These are phyloP conservation scores for Platismatia glauca DNA, from an alignment of 495 filamentous ascomycete genomes.

Conservation along the genomic window DNA sequence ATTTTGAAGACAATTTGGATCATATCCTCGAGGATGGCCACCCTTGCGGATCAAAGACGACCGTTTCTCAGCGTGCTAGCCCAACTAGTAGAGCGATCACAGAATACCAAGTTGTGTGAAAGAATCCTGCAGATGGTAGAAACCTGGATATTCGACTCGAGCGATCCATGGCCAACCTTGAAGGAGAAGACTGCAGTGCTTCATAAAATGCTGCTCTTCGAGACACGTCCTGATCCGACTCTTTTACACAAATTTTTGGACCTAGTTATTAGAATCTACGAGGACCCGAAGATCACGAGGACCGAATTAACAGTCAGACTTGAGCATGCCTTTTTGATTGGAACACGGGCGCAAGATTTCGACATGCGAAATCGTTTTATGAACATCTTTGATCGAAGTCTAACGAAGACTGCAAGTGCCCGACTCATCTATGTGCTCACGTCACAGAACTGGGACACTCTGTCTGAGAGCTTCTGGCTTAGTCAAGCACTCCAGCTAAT, in stretches of 20 bases:
- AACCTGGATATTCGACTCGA: conserved; percentile 86
- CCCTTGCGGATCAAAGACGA: conserved; percentile 81
- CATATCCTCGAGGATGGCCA: conserved; percentile 82
- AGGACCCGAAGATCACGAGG: conserved; percentile 86
- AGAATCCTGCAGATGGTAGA: conserved; percentile 95
- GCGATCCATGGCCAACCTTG: conserved; percentile 85
- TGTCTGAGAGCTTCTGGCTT: conserved; percentile 92
- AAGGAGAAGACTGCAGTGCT: conserved; percentile 98
- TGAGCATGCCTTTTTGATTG: conserved; percentile 96
- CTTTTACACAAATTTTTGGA: conserved; percentile 89
- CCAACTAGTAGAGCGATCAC: conserved; percentile 86
- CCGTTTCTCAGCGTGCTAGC: conserved; percentile 93
- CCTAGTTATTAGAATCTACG: conserved; percentile 93
- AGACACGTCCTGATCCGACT: conserved; percentile 68
- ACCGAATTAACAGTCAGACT: conserved; percentile 93
- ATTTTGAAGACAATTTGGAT: conserved; percentile 93
- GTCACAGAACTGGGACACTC: conserved; percentile 95
- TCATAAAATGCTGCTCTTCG: conserved; percentile 95
- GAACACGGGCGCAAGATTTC: conserved; percentile 85
- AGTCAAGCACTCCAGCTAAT: conserved; percentile 87
- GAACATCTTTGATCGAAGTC: conserved; percentile 82
- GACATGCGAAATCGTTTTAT: conserved; percentile 97
- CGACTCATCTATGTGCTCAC: conserved; percentile 79
- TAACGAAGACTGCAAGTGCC: conserved; percentile 77
- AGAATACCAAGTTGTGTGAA: conserved; percentile 71